Conservation (phyloP, 495 filamentous ascomycete genomes). For the Neurospora sp. region DNA sequence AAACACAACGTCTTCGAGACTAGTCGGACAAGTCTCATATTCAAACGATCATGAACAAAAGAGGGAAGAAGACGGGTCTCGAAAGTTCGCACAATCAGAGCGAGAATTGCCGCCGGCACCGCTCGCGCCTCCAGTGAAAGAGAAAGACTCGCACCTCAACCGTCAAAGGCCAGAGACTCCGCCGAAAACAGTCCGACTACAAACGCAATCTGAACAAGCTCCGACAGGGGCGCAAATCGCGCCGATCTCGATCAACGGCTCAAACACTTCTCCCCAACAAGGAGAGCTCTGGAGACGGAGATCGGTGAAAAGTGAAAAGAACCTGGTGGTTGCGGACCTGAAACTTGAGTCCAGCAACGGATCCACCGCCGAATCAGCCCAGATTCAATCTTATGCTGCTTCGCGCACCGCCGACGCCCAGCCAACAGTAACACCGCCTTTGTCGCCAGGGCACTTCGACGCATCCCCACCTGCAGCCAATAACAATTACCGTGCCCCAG, state of each 20-base stretch:
- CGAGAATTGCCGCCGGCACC: slow-evolving; percentile 27
- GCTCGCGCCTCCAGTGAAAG: slow-evolving; percentile 9
- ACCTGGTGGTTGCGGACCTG: slow-evolving; percentile 31
- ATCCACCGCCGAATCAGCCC: slow-evolving; percentile 28
- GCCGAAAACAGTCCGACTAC: neutral
- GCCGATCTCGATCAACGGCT: slow-evolving; percentile 5
- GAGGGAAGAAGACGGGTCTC: slow-evolving; percentile 4
- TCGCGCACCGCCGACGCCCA: slow-evolving; percentile 2
- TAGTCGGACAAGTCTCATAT: slow-evolving; percentile 3
- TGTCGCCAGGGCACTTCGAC: neutral
- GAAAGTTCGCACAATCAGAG: slow-evolving; percentile 1
- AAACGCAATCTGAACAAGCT: slow-evolving; percentile 6
- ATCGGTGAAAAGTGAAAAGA: slow-evolving; percentile 32
- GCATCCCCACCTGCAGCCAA: slow-evolving; percentile 2
- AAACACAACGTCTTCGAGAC: slow-evolving; percentile 16
- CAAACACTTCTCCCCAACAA: slow-evolving; percentile 22
- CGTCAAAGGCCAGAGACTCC: slow-evolving; percentile 9
- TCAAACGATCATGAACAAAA: slow-evolving; percentile 16
- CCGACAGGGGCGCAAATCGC: slow-evolving; percentile 6
- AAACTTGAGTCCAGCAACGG: slow-evolving; percentile 34
- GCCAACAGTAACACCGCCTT: slow-evolving; percentile 6
- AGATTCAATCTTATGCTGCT: slow-evolving; percentile 3
- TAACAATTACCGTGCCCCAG: slow-evolving; percentile 4
- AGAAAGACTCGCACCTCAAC: slow-evolving; percentile 22
- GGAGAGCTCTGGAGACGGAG: slow-evolving; percentile 37